phyloP scores from a whole-genome alignment of 305 asterid species.

The Solanum aculeatissimum region DNA sequence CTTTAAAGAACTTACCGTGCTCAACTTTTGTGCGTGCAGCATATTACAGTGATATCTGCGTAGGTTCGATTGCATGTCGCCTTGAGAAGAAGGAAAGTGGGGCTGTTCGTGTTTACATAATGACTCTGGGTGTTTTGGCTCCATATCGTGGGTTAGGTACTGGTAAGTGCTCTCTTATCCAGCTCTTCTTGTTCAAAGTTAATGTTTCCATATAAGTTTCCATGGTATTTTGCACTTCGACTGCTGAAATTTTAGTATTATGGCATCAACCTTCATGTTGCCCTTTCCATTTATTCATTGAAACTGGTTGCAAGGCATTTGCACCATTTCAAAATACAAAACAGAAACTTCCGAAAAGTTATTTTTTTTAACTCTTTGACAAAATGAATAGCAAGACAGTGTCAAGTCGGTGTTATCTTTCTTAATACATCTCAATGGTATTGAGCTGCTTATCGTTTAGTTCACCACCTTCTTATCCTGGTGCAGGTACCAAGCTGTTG shows the following conservation, averaged over 20 bases:
- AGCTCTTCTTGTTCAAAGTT: neutral
- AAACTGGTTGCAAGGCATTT: neutral
- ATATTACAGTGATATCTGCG: constrained; percentile 89
- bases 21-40: constrained; percentile 34
- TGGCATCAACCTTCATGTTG: neutral
- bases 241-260: neutral
- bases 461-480: neutral
- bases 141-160: constrained; percentile 92
- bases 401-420: neutral
- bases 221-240: neutral
- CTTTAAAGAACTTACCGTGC: neutral
- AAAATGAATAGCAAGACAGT: neutral
- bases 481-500: constrained; percentile 61
- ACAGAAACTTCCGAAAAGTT: neutral
- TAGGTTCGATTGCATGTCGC: constrained; percentile 96
- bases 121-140: constrained; percentile 97
- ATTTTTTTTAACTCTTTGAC: neutral
- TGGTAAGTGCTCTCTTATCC: constrained; percentile 39
- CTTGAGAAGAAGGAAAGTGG: constrained; percentile 95
- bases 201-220: neutral
- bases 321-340: neutral
- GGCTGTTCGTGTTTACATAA: constrained; percentile 70
- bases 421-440: neutral
- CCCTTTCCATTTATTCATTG: neutral
- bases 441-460: neutral